Conservation (phyloP, 2,329 filamentous ascomycete species). For the Seiridium unicorne region DNA sequence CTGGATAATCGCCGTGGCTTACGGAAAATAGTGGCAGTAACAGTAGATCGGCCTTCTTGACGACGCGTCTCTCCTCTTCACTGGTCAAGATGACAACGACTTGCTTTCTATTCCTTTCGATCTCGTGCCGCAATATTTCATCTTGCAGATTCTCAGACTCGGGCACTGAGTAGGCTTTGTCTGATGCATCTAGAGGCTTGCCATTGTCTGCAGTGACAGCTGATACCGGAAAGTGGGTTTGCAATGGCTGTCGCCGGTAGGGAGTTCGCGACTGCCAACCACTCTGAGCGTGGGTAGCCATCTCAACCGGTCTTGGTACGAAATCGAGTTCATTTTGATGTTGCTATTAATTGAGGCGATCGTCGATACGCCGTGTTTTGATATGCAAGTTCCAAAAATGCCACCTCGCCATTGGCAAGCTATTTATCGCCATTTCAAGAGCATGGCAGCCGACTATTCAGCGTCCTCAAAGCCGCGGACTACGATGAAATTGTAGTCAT, state of each 20-base stretch:
- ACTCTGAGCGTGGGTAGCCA: not conserved
- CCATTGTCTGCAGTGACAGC: not conserved
- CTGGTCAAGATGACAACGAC: conserved; percentile 18
- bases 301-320: too few species aligned
- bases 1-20: not conserved
- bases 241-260: not conserved
- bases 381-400: too few species aligned
- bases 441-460: too few species aligned
- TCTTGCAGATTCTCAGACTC: not conserved
- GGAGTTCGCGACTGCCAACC: not conserved
- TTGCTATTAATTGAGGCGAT: too few species aligned
- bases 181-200: too few species aligned
- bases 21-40: conserved; percentile 19
- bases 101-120: conserved; percentile 13
- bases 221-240: not conserved
- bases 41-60: conserved; percentile 18
- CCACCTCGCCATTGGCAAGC: too few species aligned
- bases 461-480: too few species aligned
- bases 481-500: too few species aligned
- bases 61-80: conserved; percentile 16
- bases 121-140: conserved; percentile 5
- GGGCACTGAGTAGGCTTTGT: too few species aligned
- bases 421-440: too few species aligned
- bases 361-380: too few species aligned
- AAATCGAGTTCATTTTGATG: too few species aligned